A percentile compares a stretch with the other conserved stretches of the same genome.
Conservation (phyloP, 176 grass and related monocot genomes). For the Tillandsia leiboldiana region DNA sequence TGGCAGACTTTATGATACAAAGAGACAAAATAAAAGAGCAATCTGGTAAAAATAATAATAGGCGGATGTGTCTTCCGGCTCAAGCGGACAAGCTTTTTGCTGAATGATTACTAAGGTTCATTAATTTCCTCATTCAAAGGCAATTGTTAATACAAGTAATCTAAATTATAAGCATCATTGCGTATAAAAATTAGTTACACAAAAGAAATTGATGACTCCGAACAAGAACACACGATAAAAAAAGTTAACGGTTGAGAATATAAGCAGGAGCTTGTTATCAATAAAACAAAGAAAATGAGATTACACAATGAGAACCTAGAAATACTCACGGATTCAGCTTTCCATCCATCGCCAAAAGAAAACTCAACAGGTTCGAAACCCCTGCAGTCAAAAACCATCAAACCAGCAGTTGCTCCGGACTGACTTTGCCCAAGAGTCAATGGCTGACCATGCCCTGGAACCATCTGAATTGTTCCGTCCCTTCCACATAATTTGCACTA, state of each 20-base stretch:
- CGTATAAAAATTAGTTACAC: too few relatives aligned
- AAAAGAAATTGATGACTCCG: too few relatives aligned
- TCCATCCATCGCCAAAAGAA: conserved; percentile 69
- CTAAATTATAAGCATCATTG: too few relatives aligned
- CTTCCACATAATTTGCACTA: conserved; percentile 94
- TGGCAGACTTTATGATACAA: too few relatives aligned
- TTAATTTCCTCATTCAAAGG: too few relatives aligned
- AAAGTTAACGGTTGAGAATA: background rate
- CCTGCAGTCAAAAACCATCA: conserved; percentile 94
- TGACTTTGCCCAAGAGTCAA: conserved; percentile 55
- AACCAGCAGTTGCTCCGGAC: conserved; percentile 31
- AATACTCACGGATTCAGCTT: conserved; percentile 72
- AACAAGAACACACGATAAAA: background rate
- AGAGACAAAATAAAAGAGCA: too few relatives aligned
- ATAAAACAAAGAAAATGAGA: conserved; percentile 10
- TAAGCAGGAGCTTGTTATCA: conserved; percentile 5
- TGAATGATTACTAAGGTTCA: too few relatives aligned
- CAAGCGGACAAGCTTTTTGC: too few relatives aligned
- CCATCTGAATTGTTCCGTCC: conserved; percentile 80
- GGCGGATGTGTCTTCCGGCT: too few relatives aligned
- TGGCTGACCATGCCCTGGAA: conserved; percentile 72
- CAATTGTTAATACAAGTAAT: too few relatives aligned
- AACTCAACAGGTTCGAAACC: conserved; percentile 83
- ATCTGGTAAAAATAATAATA: too few relatives aligned
- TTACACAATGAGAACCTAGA: conserved; percentile 7